Conservation (phyloP, 1,284 basidiomycete genomes). For the Trichosporon coremiiforme region DNA sequence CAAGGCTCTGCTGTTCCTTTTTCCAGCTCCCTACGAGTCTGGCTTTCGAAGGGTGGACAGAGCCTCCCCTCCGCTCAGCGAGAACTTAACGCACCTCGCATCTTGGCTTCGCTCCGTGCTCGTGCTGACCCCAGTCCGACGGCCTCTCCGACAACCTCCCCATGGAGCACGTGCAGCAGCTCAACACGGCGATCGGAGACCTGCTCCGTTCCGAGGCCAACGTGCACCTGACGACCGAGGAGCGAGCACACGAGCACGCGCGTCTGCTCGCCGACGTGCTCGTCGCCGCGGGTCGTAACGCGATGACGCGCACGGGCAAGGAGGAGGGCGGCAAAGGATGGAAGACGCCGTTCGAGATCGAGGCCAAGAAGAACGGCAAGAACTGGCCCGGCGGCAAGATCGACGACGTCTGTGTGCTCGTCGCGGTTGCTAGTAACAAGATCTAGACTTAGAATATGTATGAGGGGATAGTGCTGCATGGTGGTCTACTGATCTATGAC, state of each 20-base stretch:
- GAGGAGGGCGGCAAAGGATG: conserved; percentile 42
- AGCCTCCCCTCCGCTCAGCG: no score
- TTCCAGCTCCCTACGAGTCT: no score
- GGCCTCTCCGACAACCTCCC: conserved; percentile 62
- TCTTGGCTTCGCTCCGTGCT: not conserved
- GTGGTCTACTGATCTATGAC: not conserved
- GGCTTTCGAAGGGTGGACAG: no score
- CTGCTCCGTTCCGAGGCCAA: conserved; percentile 45
- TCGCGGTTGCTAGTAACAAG: conserved; percentile 4
- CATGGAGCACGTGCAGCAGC: conserved; percentile 51
- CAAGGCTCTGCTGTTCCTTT: no score
- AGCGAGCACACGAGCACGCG: conserved; percentile 48
- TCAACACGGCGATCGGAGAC: conserved; percentile 39
- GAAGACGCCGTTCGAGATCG: conserved; percentile 56
- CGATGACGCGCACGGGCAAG: conserved; percentile 53
- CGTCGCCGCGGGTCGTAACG: conserved; percentile 56
- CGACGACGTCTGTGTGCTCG: conserved; percentile 43
- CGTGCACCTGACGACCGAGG: conserved; percentile 39
- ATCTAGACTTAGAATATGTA: not conserved
- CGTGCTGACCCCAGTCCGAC: conserved; percentile 56
- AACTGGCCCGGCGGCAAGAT: conserved; percentile 58
- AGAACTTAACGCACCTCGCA: no score
- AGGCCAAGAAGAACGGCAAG: conserved; percentile 52
- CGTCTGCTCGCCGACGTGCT: conserved; percentile 56
- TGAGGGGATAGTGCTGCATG: conserved; percentile 2